These are phyloP conservation scores for Halteria grandinella DNA, from an alignment of 73 alveolate genomes.

Conservation along the genomic window DNA sequence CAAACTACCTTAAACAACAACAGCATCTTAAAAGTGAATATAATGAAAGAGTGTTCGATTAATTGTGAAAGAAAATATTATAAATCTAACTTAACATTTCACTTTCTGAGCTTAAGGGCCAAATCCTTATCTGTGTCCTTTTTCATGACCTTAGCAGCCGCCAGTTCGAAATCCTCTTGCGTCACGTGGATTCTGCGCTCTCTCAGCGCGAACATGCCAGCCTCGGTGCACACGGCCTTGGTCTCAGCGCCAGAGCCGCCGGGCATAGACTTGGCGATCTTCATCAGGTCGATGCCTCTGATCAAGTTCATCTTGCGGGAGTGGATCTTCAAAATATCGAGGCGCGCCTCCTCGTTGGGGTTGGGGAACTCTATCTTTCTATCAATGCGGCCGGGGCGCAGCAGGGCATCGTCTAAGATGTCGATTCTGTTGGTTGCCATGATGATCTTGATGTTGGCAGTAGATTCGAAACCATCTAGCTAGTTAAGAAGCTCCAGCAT, in stretches of 20 bases:
- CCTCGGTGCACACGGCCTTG: conserved; percentile 97
- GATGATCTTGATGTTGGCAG: conserved; percentile 90
- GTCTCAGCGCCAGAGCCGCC: conserved; percentile 99
- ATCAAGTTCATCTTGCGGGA: conserved; percentile 96
- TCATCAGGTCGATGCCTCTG: conserved; percentile 94
- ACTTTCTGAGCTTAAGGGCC: conserved; percentile 88
- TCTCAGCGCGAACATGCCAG: conserved; percentile 99
- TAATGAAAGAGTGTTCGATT: no score
- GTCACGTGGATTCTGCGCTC: conserved; percentile 99
- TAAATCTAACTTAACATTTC: no score
- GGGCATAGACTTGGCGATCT: conserved; percentile 94
- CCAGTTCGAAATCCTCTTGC: conserved; percentile 99
- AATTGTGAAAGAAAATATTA: no score
- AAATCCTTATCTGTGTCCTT: conserved; percentile 98
- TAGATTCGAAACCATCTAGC: conserved; percentile 99
- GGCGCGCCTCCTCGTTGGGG: conserved; percentile 98
- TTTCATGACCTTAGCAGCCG: conserved; percentile 99
- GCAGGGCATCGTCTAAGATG: conserved; percentile 98
- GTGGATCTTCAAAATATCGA: conserved; percentile 97
- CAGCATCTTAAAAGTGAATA: no score
- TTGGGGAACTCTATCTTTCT: conserved; percentile 99
- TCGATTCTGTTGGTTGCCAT: conserved; percentile 99
- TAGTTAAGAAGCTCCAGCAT: conserved; percentile 98
- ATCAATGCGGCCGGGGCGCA: conserved; percentile 99
- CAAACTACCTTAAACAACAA: conserved; percentile 1